A percentile compares a stretch with the other conserved stretches of the same genome.
phyloP scores from a whole-genome alignment of 2,329 filamentous ascomycete species.

The Colletotrichum acutatum region DNA sequence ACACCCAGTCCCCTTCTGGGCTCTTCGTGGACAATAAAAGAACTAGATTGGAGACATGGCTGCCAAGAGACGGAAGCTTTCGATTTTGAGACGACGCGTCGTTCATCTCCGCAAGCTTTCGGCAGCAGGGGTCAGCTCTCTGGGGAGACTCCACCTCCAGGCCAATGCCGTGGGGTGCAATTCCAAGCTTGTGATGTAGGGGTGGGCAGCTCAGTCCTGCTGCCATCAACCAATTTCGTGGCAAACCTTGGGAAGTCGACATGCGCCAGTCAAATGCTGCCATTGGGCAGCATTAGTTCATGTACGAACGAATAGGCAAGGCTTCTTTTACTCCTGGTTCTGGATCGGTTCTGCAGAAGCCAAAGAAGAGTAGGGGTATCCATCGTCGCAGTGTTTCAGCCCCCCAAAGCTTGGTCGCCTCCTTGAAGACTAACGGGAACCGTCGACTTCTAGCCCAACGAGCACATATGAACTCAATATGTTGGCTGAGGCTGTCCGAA shows the following conservation, averaged over 20 bases:
- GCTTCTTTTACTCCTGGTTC: background rate
- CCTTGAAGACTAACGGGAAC: background rate
- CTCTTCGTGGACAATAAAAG: background rate
- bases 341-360: background rate
- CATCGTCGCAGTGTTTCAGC: background rate
- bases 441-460: background rate
- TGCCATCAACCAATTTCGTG: background rate
- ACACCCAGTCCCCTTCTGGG: background rate
- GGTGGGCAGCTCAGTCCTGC: background rate
- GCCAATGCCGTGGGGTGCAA: background rate
- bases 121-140: background rate
- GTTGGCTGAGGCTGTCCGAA: background rate
- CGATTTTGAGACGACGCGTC: background rate
- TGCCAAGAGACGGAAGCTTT: background rate
- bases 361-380: background rate
- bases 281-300: background rate
- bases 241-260: background rate
- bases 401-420: background rate
- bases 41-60: background rate
- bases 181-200: background rate
- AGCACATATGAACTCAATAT: background rate
- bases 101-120: background rate
- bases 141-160: background rate
- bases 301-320: background rate
- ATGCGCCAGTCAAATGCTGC: background rate